Conservation (phyloP, 1,284 basidiomycete genomes). For the Cystobasidiaceae sp. region DNA sequence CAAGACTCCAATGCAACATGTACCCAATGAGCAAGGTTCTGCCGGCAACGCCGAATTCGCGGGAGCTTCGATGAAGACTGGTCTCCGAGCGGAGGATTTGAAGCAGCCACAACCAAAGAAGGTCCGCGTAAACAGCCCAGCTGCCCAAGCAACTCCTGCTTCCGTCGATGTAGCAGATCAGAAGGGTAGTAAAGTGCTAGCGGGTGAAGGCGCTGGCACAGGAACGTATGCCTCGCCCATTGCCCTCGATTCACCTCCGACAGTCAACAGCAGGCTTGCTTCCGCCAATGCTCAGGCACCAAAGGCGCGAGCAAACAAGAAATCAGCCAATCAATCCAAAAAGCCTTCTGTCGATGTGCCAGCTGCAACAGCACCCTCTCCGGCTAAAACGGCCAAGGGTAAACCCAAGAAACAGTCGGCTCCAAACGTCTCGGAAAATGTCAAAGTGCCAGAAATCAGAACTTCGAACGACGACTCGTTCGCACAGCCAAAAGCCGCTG, state of each 20-base stretch:
- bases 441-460: neutral
- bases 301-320: neutral
- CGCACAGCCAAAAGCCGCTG: too few relatives aligned
- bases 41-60: slow-evolving; percentile 10
- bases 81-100: slow-evolving; percentile 36
- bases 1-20: too few relatives aligned
- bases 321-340: neutral
- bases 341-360: too few relatives aligned
- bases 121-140: slow-evolving; percentile 29
- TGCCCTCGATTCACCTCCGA: slow-evolving; percentile 33
- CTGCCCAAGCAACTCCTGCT: neutral
- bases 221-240: slow-evolving; percentile 30
- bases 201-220: neutral
- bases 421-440: too few relatives aligned
- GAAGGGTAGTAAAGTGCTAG: neutral
- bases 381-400: too few relatives aligned
- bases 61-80: slow-evolving; percentile 34
- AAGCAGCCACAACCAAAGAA: slow-evolving; percentile 40
- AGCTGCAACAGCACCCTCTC: too few relatives aligned
- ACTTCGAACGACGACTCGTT: neutral
- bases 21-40: neutral
- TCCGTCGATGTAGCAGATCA: too few relatives aligned
- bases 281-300: slow-evolving; percentile 8
- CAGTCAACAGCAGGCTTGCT: slow-evolving; percentile 15
- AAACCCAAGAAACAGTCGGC: too few relatives aligned